Evolutionary conservation across 441 rosid species (phyloP).

Genomic region (Bocquillonia castaneifolia): DNA sequence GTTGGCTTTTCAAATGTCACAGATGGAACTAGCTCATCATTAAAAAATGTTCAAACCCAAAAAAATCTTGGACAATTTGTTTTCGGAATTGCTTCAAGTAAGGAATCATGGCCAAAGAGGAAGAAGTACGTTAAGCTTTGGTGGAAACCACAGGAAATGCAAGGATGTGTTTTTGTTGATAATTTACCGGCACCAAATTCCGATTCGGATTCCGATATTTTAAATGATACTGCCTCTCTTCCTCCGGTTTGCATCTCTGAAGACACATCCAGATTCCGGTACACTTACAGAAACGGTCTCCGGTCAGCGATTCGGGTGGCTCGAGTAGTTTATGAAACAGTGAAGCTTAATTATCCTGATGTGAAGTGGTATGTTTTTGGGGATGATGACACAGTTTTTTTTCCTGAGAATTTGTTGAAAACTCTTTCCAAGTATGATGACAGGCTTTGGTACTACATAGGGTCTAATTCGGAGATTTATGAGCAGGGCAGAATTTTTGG

Average conservation of each 20-base stretch:
- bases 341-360: slow-evolving; percentile 45
- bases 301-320: slow-evolving; percentile 79
- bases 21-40: slow-evolving; percentile 21
- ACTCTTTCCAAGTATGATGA: slow-evolving; percentile 87
- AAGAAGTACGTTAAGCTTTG: slow-evolving; percentile 65
- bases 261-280: slow-evolving; percentile 70
- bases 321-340: slow-evolving; percentile 62
- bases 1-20: slow-evolving; percentile 32
- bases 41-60: slow-evolving; percentile 21
- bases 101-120: slow-evolving; percentile 50
- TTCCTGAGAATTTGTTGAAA: slow-evolving; percentile 64
- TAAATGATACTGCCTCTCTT: slow-evolving; percentile 29
- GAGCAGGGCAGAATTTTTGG: slow-evolving; percentile 59
- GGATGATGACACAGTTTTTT: slow-evolving; percentile 82
- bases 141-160: slow-evolving; percentile 63
- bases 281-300: slow-evolving; percentile 51
- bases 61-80: slow-evolving; percentile 55
- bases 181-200: slow-evolving; percentile 30
- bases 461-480: slow-evolving; percentile 66
- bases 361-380: slow-evolving; percentile 88
- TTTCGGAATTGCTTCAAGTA: slow-evolving; percentile 66
- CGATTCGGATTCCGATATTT: slow-evolving; percentile 18
- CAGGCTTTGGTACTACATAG: slow-evolving; percentile 72
- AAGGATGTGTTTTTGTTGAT: slow-evolving; percentile 86
- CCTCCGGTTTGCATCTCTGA: slow-evolving; percentile 67